These are phyloP conservation scores for Annulohypoxylon bovei DNA, from an alignment of 495 filamentous ascomycete species.

Conservation along the genomic window DNA sequence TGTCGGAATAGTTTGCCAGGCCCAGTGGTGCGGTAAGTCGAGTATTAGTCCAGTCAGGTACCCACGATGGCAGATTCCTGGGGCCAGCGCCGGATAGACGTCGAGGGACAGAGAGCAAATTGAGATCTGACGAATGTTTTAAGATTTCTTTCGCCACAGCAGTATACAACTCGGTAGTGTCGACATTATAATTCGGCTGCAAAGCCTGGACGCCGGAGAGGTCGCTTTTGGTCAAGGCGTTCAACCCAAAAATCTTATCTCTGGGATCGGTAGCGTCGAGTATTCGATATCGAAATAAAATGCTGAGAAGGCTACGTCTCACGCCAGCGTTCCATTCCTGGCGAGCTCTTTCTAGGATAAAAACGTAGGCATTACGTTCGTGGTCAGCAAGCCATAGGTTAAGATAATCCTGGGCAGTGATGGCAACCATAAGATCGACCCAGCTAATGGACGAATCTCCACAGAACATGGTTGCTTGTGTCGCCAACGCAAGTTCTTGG, in stretches of 20 bases:
- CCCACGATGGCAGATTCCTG: slow-evolving; percentile 30
- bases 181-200: slow-evolving; percentile 28
- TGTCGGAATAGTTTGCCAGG: slow-evolving; percentile 36
- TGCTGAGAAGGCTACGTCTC: slow-evolving; percentile 26
- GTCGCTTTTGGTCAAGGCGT: slow-evolving; percentile 26
- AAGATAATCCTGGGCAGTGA: slow-evolving; percentile 32
- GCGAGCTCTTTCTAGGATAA: slow-evolving; percentile 34
- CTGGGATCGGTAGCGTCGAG: slow-evolving; percentile 34
- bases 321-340: slow-evolving; percentile 21
- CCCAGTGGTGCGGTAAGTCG: slow-evolving; percentile 35
- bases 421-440: slow-evolving; percentile 33
- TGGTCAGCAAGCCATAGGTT: slow-evolving; percentile 36
- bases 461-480: slow-evolving; percentile 27
- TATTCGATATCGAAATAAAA: slow-evolving; percentile 36
- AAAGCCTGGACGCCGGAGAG: slow-evolving; percentile 5
- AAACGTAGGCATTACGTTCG: slow-evolving; percentile 34
- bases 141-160: slow-evolving; percentile 31
- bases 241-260: slow-evolving; percentile 37
- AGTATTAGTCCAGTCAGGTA: slow-evolving; percentile 35
- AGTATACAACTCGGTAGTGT: slow-evolving; percentile 27
- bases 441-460: slow-evolving; percentile 31
- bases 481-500: slow-evolving; percentile 36
- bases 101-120: slow-evolving; percentile 34
- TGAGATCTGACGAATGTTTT: slow-evolving; percentile 19
- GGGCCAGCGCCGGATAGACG: slow-evolving; percentile 22